Evolutionary conservation across 192 early-diverging fungal genomes (phyloP), one percentile per base, ranked within the genome.

Genomic region (Pilaira anomala): DNA sequence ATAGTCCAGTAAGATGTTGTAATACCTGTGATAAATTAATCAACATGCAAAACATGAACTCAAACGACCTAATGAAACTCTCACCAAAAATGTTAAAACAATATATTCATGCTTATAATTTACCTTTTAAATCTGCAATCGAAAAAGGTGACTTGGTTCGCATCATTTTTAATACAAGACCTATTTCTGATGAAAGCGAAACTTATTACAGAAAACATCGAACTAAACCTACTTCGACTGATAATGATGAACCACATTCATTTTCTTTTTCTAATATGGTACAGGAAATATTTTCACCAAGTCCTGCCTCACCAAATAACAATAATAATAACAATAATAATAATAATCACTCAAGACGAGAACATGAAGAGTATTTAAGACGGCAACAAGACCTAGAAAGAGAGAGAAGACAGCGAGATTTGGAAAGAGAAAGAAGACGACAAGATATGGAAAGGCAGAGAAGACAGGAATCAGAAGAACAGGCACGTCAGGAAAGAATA

Each of bases 131-230:
- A 40, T 52, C 36, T 52, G 66, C 56, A 3, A 50, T 78, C 22
- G 76, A 78, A 48, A 78, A 78, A 41, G 53, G 58, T 9, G 76
- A 78, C 53, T 52, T 78, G 19, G 66, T 78, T 1, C 33, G 24
- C 8, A 42, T 74, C 22, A 72, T 78, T 14, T 46, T 68, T 14
- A 56, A 65, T 16, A 65, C 67, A 18, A 48, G 50, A 8, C 73
- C 73, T 29, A 36, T 75, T 3, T 58, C 68, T 16, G 67, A 75
- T 49, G 51, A 30, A 22, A 56, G 51, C 39, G 73, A 75, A 21
- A 40, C 57, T 1, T 56, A 51, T 40, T 75, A 67, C 58, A 42
- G 73, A 50, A 30, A 41, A 2, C 33, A 24, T 14, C 49, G 49
- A 19, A 36, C 19, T n/a, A 48, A 39, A 3, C 14, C 18, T 3